Percentiles rank a stretch among this genome's conserved stretches.
Evolutionary conservation across 2,329 filamentous ascomycete species (phyloP).

Genomic region (Phoma sp.): DNA sequence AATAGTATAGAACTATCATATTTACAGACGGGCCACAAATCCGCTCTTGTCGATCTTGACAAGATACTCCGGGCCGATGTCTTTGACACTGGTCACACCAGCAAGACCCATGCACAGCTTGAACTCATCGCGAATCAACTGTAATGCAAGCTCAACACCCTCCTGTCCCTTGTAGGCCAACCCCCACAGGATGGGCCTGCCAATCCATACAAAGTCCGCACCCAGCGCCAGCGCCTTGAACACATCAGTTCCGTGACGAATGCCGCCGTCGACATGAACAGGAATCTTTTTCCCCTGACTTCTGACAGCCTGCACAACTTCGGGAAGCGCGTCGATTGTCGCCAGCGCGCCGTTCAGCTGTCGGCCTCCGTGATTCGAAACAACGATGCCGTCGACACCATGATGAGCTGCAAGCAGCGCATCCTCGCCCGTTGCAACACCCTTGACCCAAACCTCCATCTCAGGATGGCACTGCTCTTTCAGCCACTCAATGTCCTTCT

Average conservation of each 20-base stretch:
- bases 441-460: constrained; percentile 52
- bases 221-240: constrained; percentile 93
- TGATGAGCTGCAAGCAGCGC: constrained; percentile 51
- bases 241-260: constrained; percentile 88
- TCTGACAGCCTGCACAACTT: constrained; percentile 60
- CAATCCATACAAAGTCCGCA: constrained; percentile 79
- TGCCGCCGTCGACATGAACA: constrained; percentile 86
- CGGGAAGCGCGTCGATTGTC: constrained; percentile 56
- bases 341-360: constrained; percentile 57
- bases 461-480: constrained; percentile 27
- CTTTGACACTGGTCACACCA: constrained; percentile 28
- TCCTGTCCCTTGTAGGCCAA: constrained; percentile 54
- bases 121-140: constrained; percentile 27
- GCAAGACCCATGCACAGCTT: constrained; percentile 34
- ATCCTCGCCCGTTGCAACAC: constrained; percentile 51
- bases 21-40: constrained; percentile 23
- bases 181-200: constrained; percentile 67
- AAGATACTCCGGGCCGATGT: constrained; percentile 32
- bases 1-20: neutral
- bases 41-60: constrained; percentile 33
- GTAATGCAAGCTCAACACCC: constrained; percentile 29
- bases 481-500: constrained; percentile 32
- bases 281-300: constrained; percentile 55
- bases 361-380: constrained; percentile 61
- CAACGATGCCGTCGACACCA: constrained; percentile 54